Percentiles rank a stretch among this genome's conserved stretches.
phyloP scores from a whole-genome alignment of 768 basidiomycete genomes.

The Calocybe indica region DNA sequence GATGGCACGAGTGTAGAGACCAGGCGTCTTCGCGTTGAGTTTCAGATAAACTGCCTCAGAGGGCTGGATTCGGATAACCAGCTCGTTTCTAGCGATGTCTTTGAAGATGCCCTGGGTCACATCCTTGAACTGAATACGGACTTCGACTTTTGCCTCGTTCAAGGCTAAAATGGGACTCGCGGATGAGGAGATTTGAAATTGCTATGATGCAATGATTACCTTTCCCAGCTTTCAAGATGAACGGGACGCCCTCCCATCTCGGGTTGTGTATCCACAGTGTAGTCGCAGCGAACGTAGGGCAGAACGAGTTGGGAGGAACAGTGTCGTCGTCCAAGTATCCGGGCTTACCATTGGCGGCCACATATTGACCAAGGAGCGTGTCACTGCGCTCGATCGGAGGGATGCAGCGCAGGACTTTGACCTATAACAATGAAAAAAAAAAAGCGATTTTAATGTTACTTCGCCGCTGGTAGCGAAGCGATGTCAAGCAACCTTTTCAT shows the following conservation, averaged over 20 bases:
- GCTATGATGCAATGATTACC: slow-evolving; percentile 34
- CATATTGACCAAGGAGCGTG: slow-evolving; percentile 92
- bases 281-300: slow-evolving; percentile 91
- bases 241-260: slow-evolving; percentile 98
- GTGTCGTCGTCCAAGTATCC: slow-evolving; percentile 98
- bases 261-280: slow-evolving; percentile 92
- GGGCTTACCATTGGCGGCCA: slow-evolving; percentile 84
- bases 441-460: background rate
- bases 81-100: slow-evolving; percentile 92
- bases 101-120: slow-evolving; percentile 96
- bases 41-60: slow-evolving; percentile 96
- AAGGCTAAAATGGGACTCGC: slow-evolving; percentile 48
- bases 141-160: slow-evolving; percentile 98
- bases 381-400: slow-evolving; percentile 74
- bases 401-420: slow-evolving; percentile 93
- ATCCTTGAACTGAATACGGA: slow-evolving; percentile 97
- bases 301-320: slow-evolving; percentile 86
- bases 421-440: slow-evolving; percentile 38
- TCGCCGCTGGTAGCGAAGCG: slow-evolving; percentile 1
- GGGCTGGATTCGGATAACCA: slow-evolving; percentile 96
- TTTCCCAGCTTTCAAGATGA: slow-evolving; percentile 98
- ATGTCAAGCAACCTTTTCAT: slow-evolving; percentile 75
- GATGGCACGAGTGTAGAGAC: slow-evolving; percentile 82
- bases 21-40: slow-evolving; percentile 92
- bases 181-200: slow-evolving; percentile 4